These are phyloP conservation scores for Peniophora sp. DNA, from an alignment of 1,284 basidiomycete species.

Conservation along the genomic window DNA sequence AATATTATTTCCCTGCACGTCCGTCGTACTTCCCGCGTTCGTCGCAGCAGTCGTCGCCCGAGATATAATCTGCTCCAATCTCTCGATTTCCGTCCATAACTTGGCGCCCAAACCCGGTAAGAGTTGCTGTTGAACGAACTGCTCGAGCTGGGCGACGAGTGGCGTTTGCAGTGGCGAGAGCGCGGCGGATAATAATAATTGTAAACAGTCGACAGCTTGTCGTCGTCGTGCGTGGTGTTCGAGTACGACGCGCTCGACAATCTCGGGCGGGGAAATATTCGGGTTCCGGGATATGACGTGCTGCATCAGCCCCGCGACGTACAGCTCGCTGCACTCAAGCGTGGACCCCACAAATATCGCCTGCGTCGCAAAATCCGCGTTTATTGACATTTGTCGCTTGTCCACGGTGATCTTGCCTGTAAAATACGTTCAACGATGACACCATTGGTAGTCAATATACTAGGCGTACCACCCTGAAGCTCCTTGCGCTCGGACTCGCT, in stretches of 20 bases:
- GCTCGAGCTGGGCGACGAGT: conserved; percentile 39
- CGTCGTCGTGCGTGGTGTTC: conserved; percentile 63
- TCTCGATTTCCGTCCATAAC: conserved; percentile 58
- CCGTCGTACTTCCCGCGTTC: conserved; percentile 55
- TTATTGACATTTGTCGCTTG: conserved; percentile 56
- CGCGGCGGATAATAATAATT: conserved; percentile 31
- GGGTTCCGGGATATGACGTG: conserved; percentile 55
- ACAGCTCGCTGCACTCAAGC: conserved; percentile 71
- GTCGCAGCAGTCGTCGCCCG: conserved; percentile 51
- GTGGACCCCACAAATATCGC: conserved; percentile 69
- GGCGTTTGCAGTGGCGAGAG: conserved; percentile 29
- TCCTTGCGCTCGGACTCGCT: conserved; percentile 60
- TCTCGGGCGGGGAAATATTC: conserved; percentile 46
- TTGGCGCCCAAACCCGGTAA: conserved; percentile 41
- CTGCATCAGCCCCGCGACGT: conserved; percentile 63
- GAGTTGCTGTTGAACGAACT: conserved; percentile 48
- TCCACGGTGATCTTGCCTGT: conserved; percentile 55
- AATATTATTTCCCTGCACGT: conserved; percentile 37
- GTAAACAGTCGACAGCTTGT: conserved; percentile 58
- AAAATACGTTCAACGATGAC: conserved; percentile 3
- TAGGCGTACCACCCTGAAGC: conserved; percentile 61
- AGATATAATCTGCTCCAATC: conserved; percentile 39
- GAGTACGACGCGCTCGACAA: conserved; percentile 56
- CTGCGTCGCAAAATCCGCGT: conserved; percentile 68
- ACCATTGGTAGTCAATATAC: not conserved